A percentile compares a stretch with the other conserved stretches of the same genome.
phyloP scores from a whole-genome alignment of 2,329 filamentous ascomycete species.

The Colletotrichum siamense region DNA sequence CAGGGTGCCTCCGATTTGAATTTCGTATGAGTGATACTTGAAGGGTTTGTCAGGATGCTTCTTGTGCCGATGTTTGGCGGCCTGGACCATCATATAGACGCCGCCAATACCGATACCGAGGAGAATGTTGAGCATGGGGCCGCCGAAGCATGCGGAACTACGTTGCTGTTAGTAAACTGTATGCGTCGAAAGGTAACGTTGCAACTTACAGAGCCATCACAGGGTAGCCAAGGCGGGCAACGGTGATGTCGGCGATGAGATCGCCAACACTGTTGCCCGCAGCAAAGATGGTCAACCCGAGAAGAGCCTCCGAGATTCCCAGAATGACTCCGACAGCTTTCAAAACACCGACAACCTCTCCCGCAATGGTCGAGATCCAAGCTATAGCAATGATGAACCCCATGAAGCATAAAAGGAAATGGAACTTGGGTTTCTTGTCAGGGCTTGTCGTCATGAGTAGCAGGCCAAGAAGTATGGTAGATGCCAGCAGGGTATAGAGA shows the following conservation, averaged over 20 bases:
- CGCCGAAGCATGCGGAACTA: slow-evolving; percentile 92
- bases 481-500: slow-evolving; percentile 71
- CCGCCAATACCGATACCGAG: slow-evolving; percentile 93
- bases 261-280: slow-evolving; percentile 96
- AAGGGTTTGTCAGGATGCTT: slow-evolving; percentile 71
- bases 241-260: slow-evolving; percentile 91
- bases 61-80: slow-evolving; percentile 67
- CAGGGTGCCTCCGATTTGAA: slow-evolving; percentile 84
- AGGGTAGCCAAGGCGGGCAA: slow-evolving; percentile 90
- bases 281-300: slow-evolving; percentile 94
- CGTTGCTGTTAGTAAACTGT: slow-evolving; percentile 27
- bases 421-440: slow-evolving; percentile 72
- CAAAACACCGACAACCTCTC: slow-evolving; percentile 92
- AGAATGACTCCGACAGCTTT: slow-evolving; percentile 93
- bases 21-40: slow-evolving; percentile 77
- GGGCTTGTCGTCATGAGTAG: slow-evolving; percentile 74
- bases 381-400: slow-evolving; percentile 92
- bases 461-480: slow-evolving; percentile 68
- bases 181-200: background rate
- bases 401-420: slow-evolving; percentile 82
- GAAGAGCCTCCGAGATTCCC: slow-evolving; percentile 91
- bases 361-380: slow-evolving; percentile 96
- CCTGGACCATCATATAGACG: slow-evolving; percentile 81
- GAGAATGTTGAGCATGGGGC: slow-evolving; percentile 96
- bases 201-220: slow-evolving; percentile 82